Base-by-base conservation (phyloP, 768 basidiomycete species). In the Tulasnella sp. region DNA sequence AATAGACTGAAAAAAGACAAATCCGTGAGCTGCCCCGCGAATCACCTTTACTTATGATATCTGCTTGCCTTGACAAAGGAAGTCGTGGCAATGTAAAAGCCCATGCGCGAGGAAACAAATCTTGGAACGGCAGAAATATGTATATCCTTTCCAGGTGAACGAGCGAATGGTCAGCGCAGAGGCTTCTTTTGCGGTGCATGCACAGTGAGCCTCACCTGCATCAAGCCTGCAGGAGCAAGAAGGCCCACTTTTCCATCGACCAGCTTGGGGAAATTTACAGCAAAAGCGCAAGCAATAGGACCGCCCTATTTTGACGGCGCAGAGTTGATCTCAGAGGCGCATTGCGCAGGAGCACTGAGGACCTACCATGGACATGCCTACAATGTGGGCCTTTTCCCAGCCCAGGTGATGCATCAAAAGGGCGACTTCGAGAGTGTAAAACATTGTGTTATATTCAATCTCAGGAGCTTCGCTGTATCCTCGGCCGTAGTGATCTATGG, bases 401-500 rank as follows among this genome's bases (percentile, higher is more conserved):
- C 88, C 89, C 72, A 95, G 85, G 82, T 94, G 90, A 82, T 95
- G 94, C 89, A 96, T 90, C 75, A 96, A 89, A 8, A 95, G 88
- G 0, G 94, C 94, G n/a, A 96, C 92, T 83, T 95, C 94, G 0
- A 90, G 91, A 0, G 91, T 91, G 84, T 92, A 92, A 4, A 96
- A 87, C 7, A 88, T 86, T 0, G 90, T 86, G 82, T 93, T 89
- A 84, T 95, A 94, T 4, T 89, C 90, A 22, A 89, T 90, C 31
- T 91, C 89, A 0, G 94, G 94, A 1, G 94, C 93, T 79, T 93
- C 94, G 1, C 93, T 94, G 85, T 95, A 96, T 6, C 94, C 94
- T 54, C 94, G 89, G 18, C 94, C 94, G 81, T 94, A 94, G 28
- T 95, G 87, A 86, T 96, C 94, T 94, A 28, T 24, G 50, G 16